phyloP scores from a whole-genome alignment of 208 protist genomes.

The Acanthamoeba culbertsoni region DNA sequence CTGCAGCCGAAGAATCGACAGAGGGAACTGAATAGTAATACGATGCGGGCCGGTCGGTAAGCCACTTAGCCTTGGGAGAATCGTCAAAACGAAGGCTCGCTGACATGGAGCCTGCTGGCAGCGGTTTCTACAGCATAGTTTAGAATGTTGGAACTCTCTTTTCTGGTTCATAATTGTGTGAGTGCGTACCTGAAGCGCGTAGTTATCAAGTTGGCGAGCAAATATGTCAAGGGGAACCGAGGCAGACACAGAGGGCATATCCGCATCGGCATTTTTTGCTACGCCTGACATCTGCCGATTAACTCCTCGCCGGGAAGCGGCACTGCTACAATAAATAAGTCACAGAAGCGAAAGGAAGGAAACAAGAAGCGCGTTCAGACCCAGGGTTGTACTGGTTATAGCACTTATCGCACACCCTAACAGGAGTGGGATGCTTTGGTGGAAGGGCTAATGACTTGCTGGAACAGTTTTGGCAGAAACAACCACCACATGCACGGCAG shows the following conservation, averaged over 20 bases:
- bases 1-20: neutral
- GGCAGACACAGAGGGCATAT: neutral
- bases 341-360: neutral
- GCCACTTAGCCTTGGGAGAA: neutral
- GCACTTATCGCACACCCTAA: neutral
- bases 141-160: neutral
- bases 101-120: no score
- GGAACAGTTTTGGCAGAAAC: conserved; percentile 24
- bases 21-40: neutral
- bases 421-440: neutral
- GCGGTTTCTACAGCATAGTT: no score
- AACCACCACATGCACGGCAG: neutral
- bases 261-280: neutral
- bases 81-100: neutral
- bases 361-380: neutral
- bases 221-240: neutral
- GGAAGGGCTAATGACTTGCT: neutral
- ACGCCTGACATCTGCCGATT: no score
- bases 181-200: neutral
- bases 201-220: neutral
- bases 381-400: neutral
- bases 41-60: neutral
- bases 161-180: neutral
- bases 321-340: neutral
- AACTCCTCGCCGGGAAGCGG: neutral